Evolutionary conservation across 1,284 basidiomycete species (phyloP).

Genomic region (Coniferiporia weirii): DNA sequence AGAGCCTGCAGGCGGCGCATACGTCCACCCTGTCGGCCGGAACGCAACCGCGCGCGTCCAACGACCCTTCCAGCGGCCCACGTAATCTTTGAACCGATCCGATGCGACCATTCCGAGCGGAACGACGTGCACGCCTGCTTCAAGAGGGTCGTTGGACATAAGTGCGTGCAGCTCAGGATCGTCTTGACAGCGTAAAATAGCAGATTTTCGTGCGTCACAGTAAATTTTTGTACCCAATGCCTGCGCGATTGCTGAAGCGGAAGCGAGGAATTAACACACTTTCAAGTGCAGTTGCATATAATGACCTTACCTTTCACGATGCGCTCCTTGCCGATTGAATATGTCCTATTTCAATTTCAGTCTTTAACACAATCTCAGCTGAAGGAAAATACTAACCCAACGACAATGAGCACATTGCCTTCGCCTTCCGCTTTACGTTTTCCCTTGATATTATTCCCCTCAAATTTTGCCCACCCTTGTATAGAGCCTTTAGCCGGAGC

Average conservation of each 20-base stretch:
- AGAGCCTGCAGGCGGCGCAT: constrained; percentile 60
- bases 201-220: constrained; percentile 79
- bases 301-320: constrained; percentile 77
- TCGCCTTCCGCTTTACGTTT: constrained; percentile 28
- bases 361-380: constrained; percentile 12
- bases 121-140: constrained; percentile 82
- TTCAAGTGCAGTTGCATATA: not conserved
- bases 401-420: constrained; percentile 62
- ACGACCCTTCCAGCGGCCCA: constrained; percentile 67
- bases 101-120: constrained; percentile 75
- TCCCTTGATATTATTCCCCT: constrained; percentile 29
- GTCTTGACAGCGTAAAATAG: constrained; percentile 74
- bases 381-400: constrained; percentile 56
- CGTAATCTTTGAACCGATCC: constrained; percentile 76
- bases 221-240: constrained; percentile 84
- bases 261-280: not conserved
- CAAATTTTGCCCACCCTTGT: constrained; percentile 19
- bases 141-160: constrained; percentile 72
- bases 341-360: constrained; percentile 55
- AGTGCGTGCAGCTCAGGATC: constrained; percentile 80
- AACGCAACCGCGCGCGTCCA: constrained; percentile 81
- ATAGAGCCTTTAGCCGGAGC: constrained; percentile 29
- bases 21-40: constrained; percentile 94
- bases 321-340: constrained; percentile 96
- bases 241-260: constrained; percentile 68